Percentiles rank a stretch among this genome's conserved stretches.
phyloP scores from a whole-genome alignment of 305 asterid genomes.

The Lippia alba region DNA sequence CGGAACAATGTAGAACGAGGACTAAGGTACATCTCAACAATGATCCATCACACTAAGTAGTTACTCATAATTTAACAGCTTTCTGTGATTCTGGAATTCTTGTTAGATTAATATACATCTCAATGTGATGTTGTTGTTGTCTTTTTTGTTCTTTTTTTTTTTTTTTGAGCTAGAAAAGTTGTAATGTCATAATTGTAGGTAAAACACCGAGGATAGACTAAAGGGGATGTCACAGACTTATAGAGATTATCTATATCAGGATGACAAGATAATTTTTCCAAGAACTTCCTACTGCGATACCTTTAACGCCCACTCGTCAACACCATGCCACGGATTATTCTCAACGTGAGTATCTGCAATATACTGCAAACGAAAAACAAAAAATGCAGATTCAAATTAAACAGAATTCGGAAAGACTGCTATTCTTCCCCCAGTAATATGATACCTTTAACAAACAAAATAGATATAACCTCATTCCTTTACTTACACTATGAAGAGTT shows the following conservation, averaged over 20 bases:
- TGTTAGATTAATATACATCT: too few species aligned
- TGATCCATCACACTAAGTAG: neutral
- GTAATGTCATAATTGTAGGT: too few species aligned
- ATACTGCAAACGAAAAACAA: conserved; percentile 52
- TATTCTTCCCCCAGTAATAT: conserved; percentile 13
- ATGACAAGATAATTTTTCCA: neutral
- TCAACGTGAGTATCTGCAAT: conserved; percentile 75
- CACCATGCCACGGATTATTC: conserved; percentile 90
- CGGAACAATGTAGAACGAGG: conserved; percentile 9
- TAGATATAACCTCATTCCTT: conserved; percentile 16
- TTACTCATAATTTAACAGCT: neutral
- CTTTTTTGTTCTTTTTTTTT: too few species aligned
- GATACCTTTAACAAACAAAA: conserved; percentile 5
- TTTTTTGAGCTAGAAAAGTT: too few species aligned
- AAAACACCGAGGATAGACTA: too few species aligned
- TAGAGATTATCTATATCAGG: too few species aligned
- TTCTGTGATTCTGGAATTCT: too few species aligned
- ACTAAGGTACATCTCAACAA: neutral
- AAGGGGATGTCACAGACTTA: too few species aligned
- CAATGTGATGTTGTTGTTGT: too few species aligned
- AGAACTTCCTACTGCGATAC: conserved; percentile 41
- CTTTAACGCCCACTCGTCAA: conserved; percentile 87
- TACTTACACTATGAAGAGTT: conserved; percentile 85
- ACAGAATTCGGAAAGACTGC: conserved; percentile 1
- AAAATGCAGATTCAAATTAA: conserved; percentile 11